Evolutionary conservation across 176 grass and related monocot genomes (phyloP).

Genomic region (Aegilops sharonensis): DNA sequence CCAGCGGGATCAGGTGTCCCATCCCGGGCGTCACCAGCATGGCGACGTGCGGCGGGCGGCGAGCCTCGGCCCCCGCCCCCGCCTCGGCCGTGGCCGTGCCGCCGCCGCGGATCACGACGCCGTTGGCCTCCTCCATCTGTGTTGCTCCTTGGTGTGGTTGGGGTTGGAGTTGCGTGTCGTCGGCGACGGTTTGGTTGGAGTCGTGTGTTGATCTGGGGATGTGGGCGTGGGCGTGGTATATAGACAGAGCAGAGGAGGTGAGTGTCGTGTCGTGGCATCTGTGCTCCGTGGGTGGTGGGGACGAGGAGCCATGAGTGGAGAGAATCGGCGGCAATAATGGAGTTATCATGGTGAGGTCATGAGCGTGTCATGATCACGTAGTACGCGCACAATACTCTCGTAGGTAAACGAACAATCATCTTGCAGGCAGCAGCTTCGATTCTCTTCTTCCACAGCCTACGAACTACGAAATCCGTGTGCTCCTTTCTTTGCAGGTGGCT

Average conservation of each 20-base stretch:
- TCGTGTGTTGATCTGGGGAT: neutral
- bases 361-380: conserved; percentile 12
- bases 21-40: no score
- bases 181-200: neutral
- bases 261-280: neutral
- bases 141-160: neutral
- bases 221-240: neutral
- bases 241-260: neutral
- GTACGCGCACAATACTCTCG: neutral
- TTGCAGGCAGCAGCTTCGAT: no score
- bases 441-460: no score
- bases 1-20: conserved; percentile 46
- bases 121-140: neutral
- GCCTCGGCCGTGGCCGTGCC: no score
- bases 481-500: no score
- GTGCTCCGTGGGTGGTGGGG: conserved; percentile 5
- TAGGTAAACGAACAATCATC: no score
- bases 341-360: conserved; percentile 19
- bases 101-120: neutral
- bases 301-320: no score
- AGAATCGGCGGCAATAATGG: conserved; percentile 5
- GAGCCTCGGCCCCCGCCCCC: no score
- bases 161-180: neutral
- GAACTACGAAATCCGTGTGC: no score
- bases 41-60: neutral